These are phyloP conservation scores for Wallacemonas sp. DNA, from an alignment of 208 protist species.

Conservation along the genomic window DNA sequence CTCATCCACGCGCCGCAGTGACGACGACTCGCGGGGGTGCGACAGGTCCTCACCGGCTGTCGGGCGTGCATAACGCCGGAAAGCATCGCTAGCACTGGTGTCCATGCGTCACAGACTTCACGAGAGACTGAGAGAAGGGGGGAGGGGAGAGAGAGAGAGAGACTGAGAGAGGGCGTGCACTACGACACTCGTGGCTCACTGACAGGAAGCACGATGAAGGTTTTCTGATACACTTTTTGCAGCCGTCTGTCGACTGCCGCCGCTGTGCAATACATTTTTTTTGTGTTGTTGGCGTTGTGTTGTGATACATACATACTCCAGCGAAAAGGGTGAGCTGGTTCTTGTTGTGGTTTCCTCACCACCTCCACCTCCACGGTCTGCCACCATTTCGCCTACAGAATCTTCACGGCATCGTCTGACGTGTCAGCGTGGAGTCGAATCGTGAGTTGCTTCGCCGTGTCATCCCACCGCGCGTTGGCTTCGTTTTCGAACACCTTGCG, in stretches of 20 bases:
- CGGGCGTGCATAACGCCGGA: background rate
- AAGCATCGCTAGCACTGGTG: background rate
- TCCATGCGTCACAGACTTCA: background rate
- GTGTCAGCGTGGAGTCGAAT: constrained; percentile 57
- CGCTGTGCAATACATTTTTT: background rate
- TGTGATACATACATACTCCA: background rate
- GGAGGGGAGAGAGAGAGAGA: no score
- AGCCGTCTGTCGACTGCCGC: no score
- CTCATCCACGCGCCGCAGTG: constrained; percentile 34
- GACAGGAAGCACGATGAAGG: no score
- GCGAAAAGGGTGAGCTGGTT: no score
- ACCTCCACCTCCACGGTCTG: no score
- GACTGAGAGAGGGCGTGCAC: no score
- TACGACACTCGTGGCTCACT: no score
- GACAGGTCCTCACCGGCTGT: background rate
- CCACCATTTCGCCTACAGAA: no score
- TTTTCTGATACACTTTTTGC: no score
- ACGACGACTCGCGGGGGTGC: background rate
- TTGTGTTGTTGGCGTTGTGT: background rate
- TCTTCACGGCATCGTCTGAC: constrained; percentile 29
- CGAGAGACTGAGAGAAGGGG: no score
- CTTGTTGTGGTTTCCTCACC: no score
- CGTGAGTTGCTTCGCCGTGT: constrained; percentile 48
- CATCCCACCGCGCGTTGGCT: constrained; percentile 76
- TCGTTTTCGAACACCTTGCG: constrained; percentile 50